Base-by-base conservation (phyloP, 306 rosid species). In the Glycine latifolia region DNA sequence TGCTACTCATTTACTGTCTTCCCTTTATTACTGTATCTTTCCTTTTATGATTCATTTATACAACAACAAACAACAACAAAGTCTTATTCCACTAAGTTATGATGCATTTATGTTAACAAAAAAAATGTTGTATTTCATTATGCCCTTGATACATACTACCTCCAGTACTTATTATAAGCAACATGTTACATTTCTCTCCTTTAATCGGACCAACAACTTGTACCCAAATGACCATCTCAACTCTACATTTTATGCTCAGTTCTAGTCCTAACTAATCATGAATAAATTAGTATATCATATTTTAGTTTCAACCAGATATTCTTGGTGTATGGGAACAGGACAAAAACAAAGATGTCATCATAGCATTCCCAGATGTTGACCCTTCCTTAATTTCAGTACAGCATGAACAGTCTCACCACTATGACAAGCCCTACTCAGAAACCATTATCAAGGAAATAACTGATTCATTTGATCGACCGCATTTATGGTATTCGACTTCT, bases 281-380 rank as follows among this genome's bases (percentile, higher is more conserved):
- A 41, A 75, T 73, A 81, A 1, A 73, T 81, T 50, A 35, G 70
- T 41, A 9, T 39, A 61, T 37, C 79, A 53, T 71, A 50, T 71
- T 41, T 44, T 4, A 49, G 46, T 71, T 75, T 76, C 33, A 37
- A 83, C 80, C 47, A 65, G 69, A 55, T 80, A 49, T 73, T 80
- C 44, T 81, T 81, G 67, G 67, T 78, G 83, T 65, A 16, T 78
- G 77, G 78, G 60, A 82, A 77, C 92, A 94, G 97, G 96, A 94
- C 88, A 94, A 94, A 88, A 92, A 94, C 80, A 87, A 95, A 89
- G 98, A 94, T 79, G 82, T 91, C 75, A 89, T 94, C 87, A 94
- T 92, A 85, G 82, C 98, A 78, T 89, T 94, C 80, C 98, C 98
- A 7, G 97, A 94, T 68, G 92, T 91, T 71, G 85, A 91, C 76